phyloP scores from a whole-genome alignment of 1,284 basidiomycete species.

The Heterobasidion occidentale region DNA sequence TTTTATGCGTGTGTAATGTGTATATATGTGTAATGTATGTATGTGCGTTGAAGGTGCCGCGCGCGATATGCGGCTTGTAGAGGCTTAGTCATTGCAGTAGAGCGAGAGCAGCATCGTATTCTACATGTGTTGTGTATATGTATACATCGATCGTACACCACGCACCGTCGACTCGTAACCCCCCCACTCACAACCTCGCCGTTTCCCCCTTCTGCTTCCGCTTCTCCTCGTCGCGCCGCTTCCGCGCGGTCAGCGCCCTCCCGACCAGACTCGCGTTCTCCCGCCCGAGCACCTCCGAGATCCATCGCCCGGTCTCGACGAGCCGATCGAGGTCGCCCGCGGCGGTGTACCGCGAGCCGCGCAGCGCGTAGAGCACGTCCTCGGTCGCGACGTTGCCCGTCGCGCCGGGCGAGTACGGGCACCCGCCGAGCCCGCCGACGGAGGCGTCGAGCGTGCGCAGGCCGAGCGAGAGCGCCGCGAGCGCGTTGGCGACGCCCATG shows the following conservation, averaged over 20 bases:
- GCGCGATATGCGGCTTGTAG: no score
- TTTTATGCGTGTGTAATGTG: no score
- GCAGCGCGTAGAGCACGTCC: constrained; percentile 82
- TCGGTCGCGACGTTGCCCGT: constrained; percentile 93
- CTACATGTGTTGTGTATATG: no score
- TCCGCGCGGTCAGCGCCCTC: constrained; percentile 36
- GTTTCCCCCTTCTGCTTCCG: neutral
- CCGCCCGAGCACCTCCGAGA: constrained; percentile 59
- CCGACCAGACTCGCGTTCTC: constrained; percentile 78
- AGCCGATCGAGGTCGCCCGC: constrained; percentile 43
- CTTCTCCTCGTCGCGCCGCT: neutral
- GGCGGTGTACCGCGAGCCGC: constrained; percentile 50
- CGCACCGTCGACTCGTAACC: no score
- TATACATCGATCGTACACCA: no score
- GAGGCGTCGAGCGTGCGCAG: constrained; percentile 69
- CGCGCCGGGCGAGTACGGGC: constrained; percentile 92
- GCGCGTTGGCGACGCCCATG: constrained; percentile 69
- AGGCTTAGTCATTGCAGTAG: no score
- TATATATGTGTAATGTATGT: no score
- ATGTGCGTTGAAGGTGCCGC: no score
- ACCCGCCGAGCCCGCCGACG: constrained; percentile 84
- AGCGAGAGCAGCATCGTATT: no score
- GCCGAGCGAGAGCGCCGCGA: constrained; percentile 55
- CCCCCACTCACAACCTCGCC: no score
- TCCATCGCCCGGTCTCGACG: constrained; percentile 77